Evolutionary conservation across 2,329 filamentous ascomycete genomes (phyloP), one percentile per base, ranked within the genome.

Genomic region (Ophiocordyceps sinensis): DNA sequence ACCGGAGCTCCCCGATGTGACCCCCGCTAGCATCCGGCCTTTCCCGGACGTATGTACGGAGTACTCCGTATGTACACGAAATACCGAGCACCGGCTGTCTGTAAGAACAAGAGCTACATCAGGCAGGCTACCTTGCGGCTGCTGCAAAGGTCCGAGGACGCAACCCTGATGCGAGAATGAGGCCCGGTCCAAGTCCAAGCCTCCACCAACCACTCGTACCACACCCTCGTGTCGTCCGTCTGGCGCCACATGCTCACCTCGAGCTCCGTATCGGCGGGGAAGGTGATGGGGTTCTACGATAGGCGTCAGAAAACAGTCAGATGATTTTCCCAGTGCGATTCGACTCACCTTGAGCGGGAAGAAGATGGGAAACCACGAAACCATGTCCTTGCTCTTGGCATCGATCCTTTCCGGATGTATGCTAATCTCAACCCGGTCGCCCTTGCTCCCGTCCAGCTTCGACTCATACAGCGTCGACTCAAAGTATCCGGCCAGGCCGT

Each of bases 311-410:
- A 32, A 15, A 15, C 14, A n/a, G 14, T 9, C 14, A 15, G 3
- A 4, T 34, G 8, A 9, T 3, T 9, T 34, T n/a, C n/a, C 32
- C 13, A 34, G 14, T 4, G 8, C 32, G 6, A 34, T 3, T 31
- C 28, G 9, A 58, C 74, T 54, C 67, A 88, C 87, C 77, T 91
- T 94, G 13, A 98, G 65, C 0, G 93, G 91, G 57, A 98, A 98
- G 65, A 89, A 95, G 28, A 98, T 96, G 1, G 91, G 91, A 59
- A 98, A 98, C 91, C 91, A 98, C 42, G 85, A 94, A 48, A 95
- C 94, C 93, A 98, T 98, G 53, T 93, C 88, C 56, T 82, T 83
- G 68, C 87, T 94, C 74, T 96, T 96, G 43, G 68, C 67, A 42
- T 91, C 85, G 63, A 98, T 96, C 28, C 82, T 85, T 48, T 94